These are phyloP conservation scores for Trametes meyenii DNA, from an alignment of 768 basidiomycete genomes.

Conservation along the genomic window DNA sequence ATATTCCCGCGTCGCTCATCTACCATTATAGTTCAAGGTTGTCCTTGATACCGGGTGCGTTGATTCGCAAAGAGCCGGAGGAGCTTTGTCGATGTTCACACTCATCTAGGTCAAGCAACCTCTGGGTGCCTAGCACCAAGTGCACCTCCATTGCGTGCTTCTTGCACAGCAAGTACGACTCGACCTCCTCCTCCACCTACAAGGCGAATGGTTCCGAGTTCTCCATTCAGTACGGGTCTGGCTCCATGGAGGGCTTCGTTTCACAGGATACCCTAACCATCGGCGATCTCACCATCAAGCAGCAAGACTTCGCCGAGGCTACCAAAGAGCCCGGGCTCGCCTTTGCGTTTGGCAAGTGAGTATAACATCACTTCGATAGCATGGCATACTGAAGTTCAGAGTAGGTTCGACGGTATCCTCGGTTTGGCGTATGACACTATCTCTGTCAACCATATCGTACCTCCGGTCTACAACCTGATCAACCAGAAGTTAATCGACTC, in stretches of 20 bases:
- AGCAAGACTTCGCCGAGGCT: slow-evolving; percentile 93
- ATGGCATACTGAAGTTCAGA: background rate
- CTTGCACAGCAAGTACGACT: slow-evolving; percentile 93
- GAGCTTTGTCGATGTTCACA: background rate
- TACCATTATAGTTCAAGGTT: slow-evolving; percentile 75
- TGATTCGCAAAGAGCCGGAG: background rate
- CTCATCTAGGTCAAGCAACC: slow-evolving; percentile 73
- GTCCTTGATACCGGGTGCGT: slow-evolving; percentile 87
- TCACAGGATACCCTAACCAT: slow-evolving; percentile 81
- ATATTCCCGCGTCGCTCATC: background rate
- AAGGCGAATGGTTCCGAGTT: slow-evolving; percentile 89
- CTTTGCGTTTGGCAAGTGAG: slow-evolving; percentile 94
- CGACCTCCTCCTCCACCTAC: slow-evolving; percentile 76
- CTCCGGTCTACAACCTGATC: slow-evolving; percentile 95
- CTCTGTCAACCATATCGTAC: slow-evolving; percentile 87
- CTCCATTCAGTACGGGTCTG: slow-evolving; percentile 92
- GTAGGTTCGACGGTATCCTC: slow-evolving; percentile 92
- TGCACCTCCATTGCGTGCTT: slow-evolving; percentile 93
- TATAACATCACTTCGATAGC: slow-evolving; percentile 7
- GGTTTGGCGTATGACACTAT: slow-evolving; percentile 96
- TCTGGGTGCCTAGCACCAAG: slow-evolving; percentile 85
- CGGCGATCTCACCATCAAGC: slow-evolving; percentile 75
- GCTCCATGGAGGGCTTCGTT: slow-evolving; percentile 95
- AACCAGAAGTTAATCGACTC: slow-evolving; percentile 77
- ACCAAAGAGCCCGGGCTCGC: slow-evolving; percentile 95